Evolutionary conservation across 2,329 filamentous ascomycete genomes (phyloP), one percentile per base, ranked within the genome.

Genomic region (Fusarium sp.): DNA sequence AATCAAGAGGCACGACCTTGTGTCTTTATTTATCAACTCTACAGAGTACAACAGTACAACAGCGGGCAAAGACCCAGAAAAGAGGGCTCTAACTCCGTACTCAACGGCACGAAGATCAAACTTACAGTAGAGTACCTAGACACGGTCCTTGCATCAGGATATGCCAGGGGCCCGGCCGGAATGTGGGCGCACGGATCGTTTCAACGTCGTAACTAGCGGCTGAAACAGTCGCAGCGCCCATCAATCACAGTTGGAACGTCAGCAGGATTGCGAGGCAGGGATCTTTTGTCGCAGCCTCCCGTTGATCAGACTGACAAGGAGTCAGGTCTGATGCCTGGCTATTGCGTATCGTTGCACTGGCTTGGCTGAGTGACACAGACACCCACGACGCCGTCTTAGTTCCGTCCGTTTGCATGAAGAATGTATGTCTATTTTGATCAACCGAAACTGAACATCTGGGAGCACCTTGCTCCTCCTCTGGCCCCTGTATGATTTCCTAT

Each of bases 111-210:
- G 41, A 47, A 33, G 33, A 43, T 59, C 37, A 52, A 32, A n/a
- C 37, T 41, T 28, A 24, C 24, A 24, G 7, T 24, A 24, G 24
- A 24, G 24, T 24, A 24, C 24, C 24, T 24, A 56, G 35, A 39
- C 32, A 57, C 61, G 33, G 49, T 66, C 56, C 50, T 49, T 62
- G 70, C 62, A 33, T 72, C 65, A 71, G 65, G 56, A 57, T 56
- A 39, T 61, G 53, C 45, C 50, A 62, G 56, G 68, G 58, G 58
- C 22, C 30, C 22, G 45, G 47, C 39, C 20, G 56, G 64, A 68
- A 68, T 65, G 67, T 60, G 59, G 59, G 52, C 50, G 66, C 70
- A 73, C 71, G 68, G 68, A 33, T 70, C 60, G 71, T 73, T 70
- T 72, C 70, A 72, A 68, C 56, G 37, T 56, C 47, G 51, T 44